Base-by-base conservation (phyloP, 2,329 filamentous ascomycete species). In the Pseudogymnoascus pannorum region DNA sequence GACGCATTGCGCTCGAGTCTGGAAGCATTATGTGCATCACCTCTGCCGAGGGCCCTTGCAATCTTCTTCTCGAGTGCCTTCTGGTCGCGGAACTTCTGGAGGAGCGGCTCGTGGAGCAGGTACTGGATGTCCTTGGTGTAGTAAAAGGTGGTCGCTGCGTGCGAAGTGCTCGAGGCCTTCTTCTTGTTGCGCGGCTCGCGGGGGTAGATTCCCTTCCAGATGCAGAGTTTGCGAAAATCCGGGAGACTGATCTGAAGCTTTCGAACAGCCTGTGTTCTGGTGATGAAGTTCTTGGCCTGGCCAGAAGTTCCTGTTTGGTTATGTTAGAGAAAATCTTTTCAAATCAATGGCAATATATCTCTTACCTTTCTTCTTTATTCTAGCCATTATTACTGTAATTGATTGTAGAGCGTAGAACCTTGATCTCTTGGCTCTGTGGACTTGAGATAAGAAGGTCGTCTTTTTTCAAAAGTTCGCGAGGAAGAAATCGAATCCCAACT, bases 171-270 rank as follows among this genome's bases (percentile, higher is more conserved):
- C 73, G 89, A 91, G 42, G 90, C 94, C 84, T 97, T 97, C 81
- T 96, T 97, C 81, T 92, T 93, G 80, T 89, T 96, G 72, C 94
- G 86, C 66, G 94, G 94, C 80, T 99, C 94, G 72, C 94, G 89
- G 67, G 94, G 94, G 77, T 97, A 99, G 75, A 99, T 97, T 70
- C 92, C 94, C 81, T 97, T 97, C 88, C 96, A 99, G 76, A 99
- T 99, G 79, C 94, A 99, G 74, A 99, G 83, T 78, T 96, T 89
- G 78, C 94, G 88, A 79, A 99, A 99, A 78, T 99, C 94, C 68
- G 92, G 92, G 61, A 99, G 85, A 72, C 90, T 96, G 76, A 99
- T 89, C 78, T 99, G 94, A 65, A 99, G 87, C 80, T 97, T 99
- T 76, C 92, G 91, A 70, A 99, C 91, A 51, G 94, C 94, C 79